Base-by-base conservation (phyloP, 192 early-diverging fungal species). In the Pilobolus umbonatus region DNA sequence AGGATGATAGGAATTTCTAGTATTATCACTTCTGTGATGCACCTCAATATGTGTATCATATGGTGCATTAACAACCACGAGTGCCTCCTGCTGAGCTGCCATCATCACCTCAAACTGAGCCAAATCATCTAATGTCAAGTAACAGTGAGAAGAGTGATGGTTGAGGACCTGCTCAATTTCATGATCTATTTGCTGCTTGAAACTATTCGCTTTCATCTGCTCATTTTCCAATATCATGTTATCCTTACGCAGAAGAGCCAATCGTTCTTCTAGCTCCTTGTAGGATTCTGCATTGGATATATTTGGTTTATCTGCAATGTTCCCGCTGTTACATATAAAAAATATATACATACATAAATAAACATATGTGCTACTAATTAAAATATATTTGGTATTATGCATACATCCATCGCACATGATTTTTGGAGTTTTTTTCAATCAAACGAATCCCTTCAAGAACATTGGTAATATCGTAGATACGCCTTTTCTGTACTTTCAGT, bases 381-480 rank as follows among this genome's bases (percentile, higher is more conserved):
- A 8, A 35, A 11, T 8, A 8, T 8, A 49, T 49, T 26, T 28
- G 24, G 25, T 15, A 51, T 28, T 57, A 17, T 51, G 50, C 56
- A 28, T 75, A 86, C 84, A 75, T 86, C 82, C 84, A 84, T 43
- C 80, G 72, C 26, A 86, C 80, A 70, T 84, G 80, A 62, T 86
- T 86, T 64, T 82, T 82, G 6, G 80, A 80, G 51, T 75, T 81
- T 60, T 86, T 86, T 57, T 86, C 80, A 38, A 84, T 82, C 24
- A 86, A 60, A 21, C 75, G 64, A 40, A 86, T 80, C 2, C 84
- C 84, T 64, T 86, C 84, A 29, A 86, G 66, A 8, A 86, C 84
- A 58, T 84, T 82, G 24, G 84, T 86, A 39, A 86, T 86, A 42
- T 86, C 84, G 52, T 86, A 86, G 42, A 86, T 86, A 28, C 84